phyloP scores from a whole-genome alignment of 2,329 filamentous ascomycete genomes.

The Microcyclosporella mali region DNA sequence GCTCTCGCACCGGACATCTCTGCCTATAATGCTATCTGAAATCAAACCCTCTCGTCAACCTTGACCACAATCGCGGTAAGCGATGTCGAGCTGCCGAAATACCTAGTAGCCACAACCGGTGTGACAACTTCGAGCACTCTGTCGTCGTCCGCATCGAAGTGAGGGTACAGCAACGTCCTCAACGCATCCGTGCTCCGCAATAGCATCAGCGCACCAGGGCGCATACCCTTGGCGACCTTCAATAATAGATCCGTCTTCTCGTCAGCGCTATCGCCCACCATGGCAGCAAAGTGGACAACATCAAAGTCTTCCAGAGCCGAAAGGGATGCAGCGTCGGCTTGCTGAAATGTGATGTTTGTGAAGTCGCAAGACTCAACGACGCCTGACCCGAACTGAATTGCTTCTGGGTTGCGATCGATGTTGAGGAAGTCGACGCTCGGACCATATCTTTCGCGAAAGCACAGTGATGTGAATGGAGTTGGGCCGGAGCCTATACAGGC shows the following conservation, averaged over 20 bases:
- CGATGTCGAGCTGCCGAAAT: slow-evolving; percentile 1
- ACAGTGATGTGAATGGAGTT: slow-evolving; percentile 4
- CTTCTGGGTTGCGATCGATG: slow-evolving; percentile 6
- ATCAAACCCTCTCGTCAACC: slow-evolving; percentile 1
- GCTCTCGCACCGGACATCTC: too few species aligned
- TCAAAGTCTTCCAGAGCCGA: not conserved
- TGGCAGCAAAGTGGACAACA: slow-evolving; percentile 3
- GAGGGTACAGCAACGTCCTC: slow-evolving; percentile 2
- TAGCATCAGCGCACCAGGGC: slow-evolving; percentile 2
- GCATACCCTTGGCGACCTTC: slow-evolving; percentile 2
- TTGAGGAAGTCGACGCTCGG: slow-evolving; percentile 4
- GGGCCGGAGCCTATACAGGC: slow-evolving; percentile 4
- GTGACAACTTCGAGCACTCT: slow-evolving; percentile 2
- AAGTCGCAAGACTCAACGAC: slow-evolving; percentile 1
- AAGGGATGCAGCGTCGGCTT: not conserved
- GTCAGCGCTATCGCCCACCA: slow-evolving; percentile 1
- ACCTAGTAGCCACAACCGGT: slow-evolving; percentile 3
- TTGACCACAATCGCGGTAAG: slow-evolving; percentile 2
- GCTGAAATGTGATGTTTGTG: not conserved
- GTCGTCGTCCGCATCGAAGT: slow-evolving; percentile 2
- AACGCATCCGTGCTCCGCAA: slow-evolving; percentile 2
- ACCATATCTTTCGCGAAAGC: slow-evolving; percentile 6
- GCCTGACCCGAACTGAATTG: not conserved
- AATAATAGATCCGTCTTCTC: slow-evolving; percentile 6
- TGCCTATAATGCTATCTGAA: too few species aligned